phyloP scores from a whole-genome alignment of 306 rosid genomes.

The Canavalia gladiata region DNA sequence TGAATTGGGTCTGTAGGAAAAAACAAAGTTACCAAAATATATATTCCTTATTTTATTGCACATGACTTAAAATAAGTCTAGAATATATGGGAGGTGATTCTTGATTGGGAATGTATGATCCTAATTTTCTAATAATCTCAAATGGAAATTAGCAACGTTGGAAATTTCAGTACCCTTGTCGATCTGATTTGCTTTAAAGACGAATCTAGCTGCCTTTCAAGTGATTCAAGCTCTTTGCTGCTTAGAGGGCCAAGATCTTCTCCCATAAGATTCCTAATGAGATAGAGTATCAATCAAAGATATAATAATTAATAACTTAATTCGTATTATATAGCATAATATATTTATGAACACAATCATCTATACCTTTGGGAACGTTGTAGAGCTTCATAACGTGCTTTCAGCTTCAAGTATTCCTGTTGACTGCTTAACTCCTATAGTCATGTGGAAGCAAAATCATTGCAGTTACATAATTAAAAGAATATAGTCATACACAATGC shows the following conservation, averaged over 20 bases:
- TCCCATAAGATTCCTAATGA: conserved; percentile 74
- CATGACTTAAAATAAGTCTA: not conserved
- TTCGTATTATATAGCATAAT: not conserved
- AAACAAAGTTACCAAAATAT: not conserved
- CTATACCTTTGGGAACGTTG: conserved; percentile 81
- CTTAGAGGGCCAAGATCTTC: conserved; percentile 91
- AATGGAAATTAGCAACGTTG: not conserved
- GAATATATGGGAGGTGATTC: not conserved
- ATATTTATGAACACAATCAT: not conserved
- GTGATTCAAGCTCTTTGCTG: conserved; percentile 92
- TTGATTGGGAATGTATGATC: not conserved
- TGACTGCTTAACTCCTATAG: conserved; percentile 90
- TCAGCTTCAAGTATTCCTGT: conserved; percentile 94
- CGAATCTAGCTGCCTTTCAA: conserved; percentile 91
- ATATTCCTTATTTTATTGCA: not conserved
- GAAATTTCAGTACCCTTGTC: conserved; percentile 65
- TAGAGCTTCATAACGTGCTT: conserved; percentile 85
- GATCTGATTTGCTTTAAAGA: conserved; percentile 92
- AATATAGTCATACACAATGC: not conserved
- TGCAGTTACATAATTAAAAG: not conserved
- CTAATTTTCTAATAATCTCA: not conserved
- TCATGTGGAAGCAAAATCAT: not conserved
- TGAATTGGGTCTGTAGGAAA: conserved; percentile 70
- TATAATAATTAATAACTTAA: not conserved
- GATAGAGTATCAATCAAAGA: not conserved